Evolutionary conservation across 1,284 basidiomycete genomes (phyloP).

Genomic region (Sphaerobolus stellatus): DNA sequence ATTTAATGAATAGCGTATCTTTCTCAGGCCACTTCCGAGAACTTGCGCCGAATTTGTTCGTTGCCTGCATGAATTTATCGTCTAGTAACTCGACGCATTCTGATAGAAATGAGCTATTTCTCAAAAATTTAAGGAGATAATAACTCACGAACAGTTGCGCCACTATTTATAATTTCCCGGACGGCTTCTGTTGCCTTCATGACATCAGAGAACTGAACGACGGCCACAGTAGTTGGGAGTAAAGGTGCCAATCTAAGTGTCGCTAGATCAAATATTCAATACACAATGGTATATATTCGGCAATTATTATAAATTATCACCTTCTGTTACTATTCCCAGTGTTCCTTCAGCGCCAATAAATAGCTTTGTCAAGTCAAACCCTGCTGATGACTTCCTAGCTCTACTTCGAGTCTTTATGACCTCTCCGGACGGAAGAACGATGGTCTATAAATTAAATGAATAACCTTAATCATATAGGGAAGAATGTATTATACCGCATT

Average conservation of each 20-base stretch:
- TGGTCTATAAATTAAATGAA: slow-evolving; percentile 51
- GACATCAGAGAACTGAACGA: slow-evolving; percentile 68
- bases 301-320: slow-evolving; percentile 34
- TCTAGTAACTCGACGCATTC: slow-evolving; percentile 84
- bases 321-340: slow-evolving; percentile 89
- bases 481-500: slow-evolving; percentile 55
- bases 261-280: slow-evolving; percentile 48
- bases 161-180: slow-evolving; percentile 72
- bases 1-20: slow-evolving; percentile 85
- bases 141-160: slow-evolving; percentile 63
- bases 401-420: slow-evolving; percentile 90
- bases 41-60: slow-evolving; percentile 61
- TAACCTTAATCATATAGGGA: background rate
- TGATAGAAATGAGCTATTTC: slow-evolving; percentile 38
- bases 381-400: slow-evolving; percentile 87
- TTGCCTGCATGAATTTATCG: slow-evolving; percentile 65
- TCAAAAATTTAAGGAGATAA: slow-evolving; percentile 43
- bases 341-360: slow-evolving; percentile 97
- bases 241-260: slow-evolving; percentile 81
- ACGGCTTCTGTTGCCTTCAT: slow-evolving; percentile 72
- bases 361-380: slow-evolving; percentile 87
- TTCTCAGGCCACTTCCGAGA: slow-evolving; percentile 61
- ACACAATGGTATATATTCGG: slow-evolving; percentile 30
- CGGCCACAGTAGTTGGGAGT: slow-evolving; percentile 72
- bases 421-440: slow-evolving; percentile 87